Base-by-base conservation (phyloP, 2,329 filamentous ascomycete genomes). In the Fusarium napiforme region DNA sequence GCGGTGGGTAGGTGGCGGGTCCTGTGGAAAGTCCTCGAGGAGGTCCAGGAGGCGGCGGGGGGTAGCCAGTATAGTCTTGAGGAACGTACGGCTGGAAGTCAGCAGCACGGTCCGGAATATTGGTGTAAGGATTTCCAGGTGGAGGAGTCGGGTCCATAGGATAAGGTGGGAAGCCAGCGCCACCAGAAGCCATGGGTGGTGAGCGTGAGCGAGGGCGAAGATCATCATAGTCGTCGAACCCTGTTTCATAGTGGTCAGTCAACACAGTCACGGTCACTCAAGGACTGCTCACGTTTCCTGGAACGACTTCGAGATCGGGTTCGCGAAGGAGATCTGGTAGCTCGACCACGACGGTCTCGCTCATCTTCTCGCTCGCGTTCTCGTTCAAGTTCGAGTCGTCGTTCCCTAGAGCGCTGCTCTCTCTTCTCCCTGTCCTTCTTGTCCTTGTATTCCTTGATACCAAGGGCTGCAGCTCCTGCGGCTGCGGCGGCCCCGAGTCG, bases 381-480 rank as follows among this genome's bases (percentile, higher is more conserved):
- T 39, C 64, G 56, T 56, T 77, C 75, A 14, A 69, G 40, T 28
- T 77, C 75, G 26, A 67, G 52, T 42, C 80, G 69, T 14, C 79
- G 77, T 9, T 83, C 83, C 64, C 79, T 79, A 19, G 82, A 81
- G 55, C 79, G 78, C 40, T 80, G 81, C 60, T 81, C 81, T 69
- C 79, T 82, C 59, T 77, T 78, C 52, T 79, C 75, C 36, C 77
- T 71, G 59, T 82, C 78, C 56, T 77, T 78, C 69, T 78, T 86
- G 69, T 89, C 86, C 67, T 86, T 84, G 69, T 87, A 89, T 76
- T 90, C 88, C 78, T 91, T 91, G 64, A 92, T 85, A 1, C 90
- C 89, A 64, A 92, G 86, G 9, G 89, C 90, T 1, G 90, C 89
- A 9, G 90, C 90, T 12, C 88, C 89, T 2, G 87, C 89, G 7